A percentile compares a stretch with the other conserved stretches of the same genome.
Conservation (phyloP, 164 flowering plant genomes). For the Buxus sempervirens region DNA sequence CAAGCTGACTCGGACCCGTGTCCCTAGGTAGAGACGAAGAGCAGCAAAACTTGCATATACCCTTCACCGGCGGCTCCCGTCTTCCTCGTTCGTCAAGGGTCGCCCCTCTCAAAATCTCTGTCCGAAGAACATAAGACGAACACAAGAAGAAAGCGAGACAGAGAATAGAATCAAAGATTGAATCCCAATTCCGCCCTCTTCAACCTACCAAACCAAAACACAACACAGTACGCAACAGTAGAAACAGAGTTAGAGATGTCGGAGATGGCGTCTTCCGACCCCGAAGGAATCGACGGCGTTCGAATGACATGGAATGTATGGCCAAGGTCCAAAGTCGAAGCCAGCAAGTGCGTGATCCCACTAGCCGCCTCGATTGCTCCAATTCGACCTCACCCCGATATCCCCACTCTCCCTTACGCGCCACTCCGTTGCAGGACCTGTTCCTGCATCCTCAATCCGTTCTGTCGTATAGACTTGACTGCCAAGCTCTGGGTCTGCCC, state of each 20-base stretch:
- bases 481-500: slow-evolving; percentile 81
- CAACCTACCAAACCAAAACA: not conserved
- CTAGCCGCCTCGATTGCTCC: slow-evolving; percentile 61
- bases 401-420: slow-evolving; percentile 57
- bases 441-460: slow-evolving; percentile 46
- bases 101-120: no score
- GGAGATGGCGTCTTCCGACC: slow-evolving; percentile 57
- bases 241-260: slow-evolving; percentile 16
- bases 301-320: slow-evolving; percentile 75
- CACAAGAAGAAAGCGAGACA: no score
- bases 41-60: no score
- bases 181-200: not conserved
- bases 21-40: no score
- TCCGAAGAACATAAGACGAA: no score
- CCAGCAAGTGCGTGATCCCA: slow-evolving; percentile 75
- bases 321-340: slow-evolving; percentile 72
- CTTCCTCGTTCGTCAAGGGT: no score
- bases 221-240: not conserved
- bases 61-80: no score
- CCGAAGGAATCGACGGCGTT: slow-evolving; percentile 66
- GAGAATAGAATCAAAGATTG: no score
- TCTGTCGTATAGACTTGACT: slow-evolving; percentile 51
- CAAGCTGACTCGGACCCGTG: no score
- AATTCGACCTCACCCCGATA: slow-evolving; percentile 57
- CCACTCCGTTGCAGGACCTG: slow-evolving; percentile 72